Evolutionary conservation across 78 protist species (phyloP).

Genomic region (Acrasis kona): DNA sequence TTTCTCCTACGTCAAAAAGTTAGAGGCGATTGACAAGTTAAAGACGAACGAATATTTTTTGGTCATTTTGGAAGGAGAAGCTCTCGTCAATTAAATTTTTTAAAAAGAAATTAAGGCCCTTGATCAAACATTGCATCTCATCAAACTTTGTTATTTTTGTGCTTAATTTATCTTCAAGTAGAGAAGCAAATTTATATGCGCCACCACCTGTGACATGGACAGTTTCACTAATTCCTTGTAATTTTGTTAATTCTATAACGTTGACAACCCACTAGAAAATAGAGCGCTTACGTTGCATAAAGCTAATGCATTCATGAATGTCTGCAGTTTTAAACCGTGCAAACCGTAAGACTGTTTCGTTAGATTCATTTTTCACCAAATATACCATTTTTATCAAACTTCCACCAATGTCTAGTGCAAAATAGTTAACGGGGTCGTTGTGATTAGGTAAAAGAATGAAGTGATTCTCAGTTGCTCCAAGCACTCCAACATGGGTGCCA

Average conservation of each 20-base stretch:
- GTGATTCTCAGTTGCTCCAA: too few relatives aligned
- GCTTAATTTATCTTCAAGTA: constrained; percentile 27
- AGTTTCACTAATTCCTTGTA: background rate
- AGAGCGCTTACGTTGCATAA: background rate
- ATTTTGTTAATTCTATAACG: background rate
- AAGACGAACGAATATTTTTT: background rate
- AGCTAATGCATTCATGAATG: background rate
- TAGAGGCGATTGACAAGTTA: background rate
- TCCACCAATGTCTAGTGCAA: too few relatives aligned
- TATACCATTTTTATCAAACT: too few relatives aligned
- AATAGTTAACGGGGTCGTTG: too few relatives aligned
- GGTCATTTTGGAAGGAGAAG: background rate
- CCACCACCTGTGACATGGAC: constrained; percentile 57
- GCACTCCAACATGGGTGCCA: too few relatives aligned
- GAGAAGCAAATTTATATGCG: constrained; percentile 61
- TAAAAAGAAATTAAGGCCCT: constrained; percentile 68
- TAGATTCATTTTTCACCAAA: too few relatives aligned
- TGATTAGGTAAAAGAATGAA: too few relatives aligned
- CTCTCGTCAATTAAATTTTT: constrained; percentile 14
- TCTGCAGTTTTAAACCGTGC: too few relatives aligned
- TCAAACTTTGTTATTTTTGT: constrained; percentile 33
- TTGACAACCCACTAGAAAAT: background rate
- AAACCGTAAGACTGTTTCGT: too few relatives aligned
- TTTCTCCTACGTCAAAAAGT: background rate
- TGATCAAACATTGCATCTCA: constrained; percentile 66